Evolutionary conservation across 768 basidiomycete genomes (phyloP).

Genomic region (Lyophyllum atratum): DNA sequence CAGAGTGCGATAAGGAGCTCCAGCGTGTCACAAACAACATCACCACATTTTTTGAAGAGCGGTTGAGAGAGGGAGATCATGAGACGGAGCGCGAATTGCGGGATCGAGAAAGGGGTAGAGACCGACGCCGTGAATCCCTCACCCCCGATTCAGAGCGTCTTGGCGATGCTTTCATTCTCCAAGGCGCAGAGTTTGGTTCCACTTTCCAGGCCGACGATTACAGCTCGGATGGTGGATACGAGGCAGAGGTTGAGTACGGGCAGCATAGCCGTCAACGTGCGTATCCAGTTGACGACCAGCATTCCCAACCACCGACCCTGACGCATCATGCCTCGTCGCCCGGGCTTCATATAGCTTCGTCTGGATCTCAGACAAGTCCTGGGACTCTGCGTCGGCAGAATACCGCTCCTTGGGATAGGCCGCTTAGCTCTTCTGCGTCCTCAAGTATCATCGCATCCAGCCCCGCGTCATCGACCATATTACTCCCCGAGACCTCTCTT

Average conservation of each 20-base stretch:
- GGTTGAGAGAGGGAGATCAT: conserved; percentile 75
- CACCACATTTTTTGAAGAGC: conserved; percentile 92
- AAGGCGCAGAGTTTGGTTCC: conserved; percentile 56
- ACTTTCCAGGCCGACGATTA: conserved; percentile 69
- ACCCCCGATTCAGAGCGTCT: conserved; percentile 55
- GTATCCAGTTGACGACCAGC: conserved; percentile 51
- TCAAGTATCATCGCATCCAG: conserved; percentile 59
- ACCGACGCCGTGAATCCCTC: conserved; percentile 60
- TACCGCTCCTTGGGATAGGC: conserved; percentile 68
- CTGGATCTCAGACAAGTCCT: conserved; percentile 67
- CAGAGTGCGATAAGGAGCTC: conserved; percentile 95
- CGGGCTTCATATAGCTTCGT: conserved; percentile 62
- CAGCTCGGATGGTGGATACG: conserved; percentile 82
- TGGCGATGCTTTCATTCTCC: conserved; percentile 62
- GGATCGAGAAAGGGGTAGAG: conserved; percentile 48
- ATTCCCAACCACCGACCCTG: conserved; percentile 38
- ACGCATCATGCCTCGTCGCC: conserved; percentile 58
- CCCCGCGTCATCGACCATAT: conserved; percentile 58
- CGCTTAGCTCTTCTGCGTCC: conserved; percentile 54
- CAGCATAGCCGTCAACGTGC: conserved; percentile 77
- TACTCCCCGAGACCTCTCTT: conserved; percentile 64
- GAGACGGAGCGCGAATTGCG: conserved; percentile 65
- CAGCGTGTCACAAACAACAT: conserved; percentile 92
- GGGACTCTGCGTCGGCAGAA: conserved; percentile 67
- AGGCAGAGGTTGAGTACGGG: conserved; percentile 69